Evolutionary conservation across 2,329 filamentous ascomycete species (phyloP).

Genomic region (Botrytis aclada): DNA sequence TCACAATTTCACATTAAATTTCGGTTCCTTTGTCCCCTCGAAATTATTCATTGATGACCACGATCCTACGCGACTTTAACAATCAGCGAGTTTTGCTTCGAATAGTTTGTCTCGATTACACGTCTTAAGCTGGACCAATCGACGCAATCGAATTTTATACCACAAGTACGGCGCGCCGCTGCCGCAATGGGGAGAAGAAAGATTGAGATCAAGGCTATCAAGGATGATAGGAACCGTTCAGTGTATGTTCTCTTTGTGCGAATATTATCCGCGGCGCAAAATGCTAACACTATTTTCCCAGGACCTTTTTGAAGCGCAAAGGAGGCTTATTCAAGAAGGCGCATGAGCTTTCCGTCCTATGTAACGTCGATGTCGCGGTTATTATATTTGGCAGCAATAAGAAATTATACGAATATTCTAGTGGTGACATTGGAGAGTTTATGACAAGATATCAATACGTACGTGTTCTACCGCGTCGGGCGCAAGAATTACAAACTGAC

Average conservation of each 20-base stretch:
- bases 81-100: not conserved
- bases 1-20: not conserved
- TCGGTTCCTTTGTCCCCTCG: conserved; percentile 1
- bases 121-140: conserved; percentile 35
- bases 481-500: conserved; percentile 25
- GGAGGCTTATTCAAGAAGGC: conserved; percentile 99
- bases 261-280: conserved; percentile 9
- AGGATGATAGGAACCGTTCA: conserved; percentile 95
- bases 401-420: conserved; percentile 98
- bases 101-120: not conserved
- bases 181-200: conserved; percentile 88
- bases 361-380: conserved; percentile 96
- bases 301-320: conserved; percentile 97
- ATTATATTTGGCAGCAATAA: conserved; percentile 99
- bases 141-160: conserved; percentile 29
- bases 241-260: conserved; percentile 59
- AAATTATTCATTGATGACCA: conserved; percentile 14
- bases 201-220: conserved; percentile 99
- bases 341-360: conserved; percentile 95
- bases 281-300: conserved; percentile 41
- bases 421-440: conserved; percentile 86
- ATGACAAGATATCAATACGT: conserved; percentile 89
- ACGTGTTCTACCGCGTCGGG: conserved; percentile 43
- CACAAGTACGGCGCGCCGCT: conserved; percentile 35
- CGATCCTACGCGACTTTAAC: conserved; percentile 11